These are phyloP conservation scores for Yarrowia osloensis DNA, from an alignment of 805 yeast species.

Conservation along the genomic window DNA sequence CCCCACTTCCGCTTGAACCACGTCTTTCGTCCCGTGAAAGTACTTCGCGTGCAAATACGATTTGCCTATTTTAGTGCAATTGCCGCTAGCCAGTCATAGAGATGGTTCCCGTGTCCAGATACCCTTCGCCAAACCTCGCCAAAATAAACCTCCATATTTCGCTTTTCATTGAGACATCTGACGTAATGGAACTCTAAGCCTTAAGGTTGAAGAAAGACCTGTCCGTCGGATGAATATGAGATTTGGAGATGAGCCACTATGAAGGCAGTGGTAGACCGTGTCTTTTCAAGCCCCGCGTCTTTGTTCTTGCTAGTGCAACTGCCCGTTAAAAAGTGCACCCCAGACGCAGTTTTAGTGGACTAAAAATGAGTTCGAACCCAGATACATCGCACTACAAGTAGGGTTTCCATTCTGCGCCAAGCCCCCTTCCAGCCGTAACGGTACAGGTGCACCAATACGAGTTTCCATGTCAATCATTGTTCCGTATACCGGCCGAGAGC, in stretches of 20 bases:
- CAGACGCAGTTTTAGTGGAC: not conserved
- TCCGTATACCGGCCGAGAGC: not conserved
- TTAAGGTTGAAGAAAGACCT: not conserved
- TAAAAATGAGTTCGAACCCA: not conserved
- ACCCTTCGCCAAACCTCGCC: conserved; percentile 10
- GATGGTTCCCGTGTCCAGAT: not conserved
- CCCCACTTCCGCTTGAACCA: not conserved
- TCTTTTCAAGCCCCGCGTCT: not conserved
- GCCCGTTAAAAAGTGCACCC: not conserved
- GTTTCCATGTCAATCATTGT: not conserved
- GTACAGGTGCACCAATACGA: conserved; percentile 12
- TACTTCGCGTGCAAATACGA: not conserved
- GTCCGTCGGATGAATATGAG: not conserved
- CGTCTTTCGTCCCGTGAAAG: not conserved
- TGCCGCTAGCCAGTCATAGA: not conserved
- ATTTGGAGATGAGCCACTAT: not conserved
- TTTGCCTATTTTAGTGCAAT: not conserved
- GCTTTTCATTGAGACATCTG: not conserved
- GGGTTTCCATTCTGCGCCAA: conserved; percentile 19
- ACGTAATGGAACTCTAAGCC: conserved; percentile 1
- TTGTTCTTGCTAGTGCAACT: not conserved
- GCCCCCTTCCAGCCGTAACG: conserved; percentile 7
- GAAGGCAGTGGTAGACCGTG: not conserved
- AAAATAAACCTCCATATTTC: not conserved
- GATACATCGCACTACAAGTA: conserved; percentile 16